Base-by-base conservation (phyloP, 805 yeast genomes). In the Yueomyces sp. region DNA sequence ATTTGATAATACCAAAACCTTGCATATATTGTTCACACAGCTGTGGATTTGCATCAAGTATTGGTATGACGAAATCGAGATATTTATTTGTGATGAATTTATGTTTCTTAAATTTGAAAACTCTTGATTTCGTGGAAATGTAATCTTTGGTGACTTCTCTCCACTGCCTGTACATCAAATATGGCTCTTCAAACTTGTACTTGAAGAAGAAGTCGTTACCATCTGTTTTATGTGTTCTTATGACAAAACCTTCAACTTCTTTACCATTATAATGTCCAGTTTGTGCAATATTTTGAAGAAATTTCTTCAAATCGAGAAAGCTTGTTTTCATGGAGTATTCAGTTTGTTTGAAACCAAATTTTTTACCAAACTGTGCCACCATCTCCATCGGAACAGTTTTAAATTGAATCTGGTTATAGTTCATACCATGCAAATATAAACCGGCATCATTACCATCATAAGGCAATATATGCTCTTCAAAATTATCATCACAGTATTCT, bases 131-230 rank as follows among this genome's bases (percentile, higher is more conserved):
- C 11, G 49, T 45, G 0, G 53, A 45, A 7, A 83, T 68, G 47
- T 74, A 73, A 39, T 65, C 66, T 55, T 75, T 79, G 1, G 96
- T 86, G 2, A 78, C 83, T 54, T 92, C 97, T 50, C 99, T 72
- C 75, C 94, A 77, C 52, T 83, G 85, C 46, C 99, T 72, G 60
- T 87, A 92, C 72, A 92, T 72, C 39, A 87, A 64, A 57, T 92
- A 92, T 0, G 98, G 98, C 63, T 92, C 95, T 51, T 87, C 95
- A 60, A 92, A 92, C 62, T 92, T 92, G 66, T 68, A 92, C 63
- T 92, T 92, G 75, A 87, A 92, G 62, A 90, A 85, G 54, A 73
- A 86, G 49, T 79, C 84, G 9, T 47, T 47, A 2, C 44, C 36
- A 27, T 47, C 46, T 0, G 40, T 48, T 5, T 47, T 49, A 40